Conservation (phyloP, 129 eudicot species). For the Kitagawia praeruptora region DNA sequence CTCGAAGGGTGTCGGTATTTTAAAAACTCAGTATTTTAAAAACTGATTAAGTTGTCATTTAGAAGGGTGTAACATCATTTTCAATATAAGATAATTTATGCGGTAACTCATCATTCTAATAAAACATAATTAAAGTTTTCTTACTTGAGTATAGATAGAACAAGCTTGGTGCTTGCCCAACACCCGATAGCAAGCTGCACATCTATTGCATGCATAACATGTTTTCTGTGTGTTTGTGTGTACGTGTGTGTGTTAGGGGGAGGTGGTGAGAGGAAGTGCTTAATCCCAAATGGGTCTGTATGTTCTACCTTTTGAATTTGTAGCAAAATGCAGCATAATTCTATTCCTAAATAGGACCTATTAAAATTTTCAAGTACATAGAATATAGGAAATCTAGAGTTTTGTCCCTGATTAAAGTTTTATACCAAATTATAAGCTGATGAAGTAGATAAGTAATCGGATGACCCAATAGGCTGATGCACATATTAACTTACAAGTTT, state of each 20-base stretch:
- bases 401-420: not conserved
- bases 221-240: not conserved
- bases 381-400: not conserved
- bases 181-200: not conserved
- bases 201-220: too few relatives aligned
- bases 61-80: not conserved
- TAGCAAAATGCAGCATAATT: not conserved
- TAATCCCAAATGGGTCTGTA: not conserved
- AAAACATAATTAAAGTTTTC: not conserved
- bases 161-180: not conserved
- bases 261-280: not conserved
- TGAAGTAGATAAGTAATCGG: not conserved
- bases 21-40: too few relatives aligned
- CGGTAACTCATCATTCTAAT: not conserved
- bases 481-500: not conserved
- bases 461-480: not conserved
- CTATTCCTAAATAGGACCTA: not conserved
- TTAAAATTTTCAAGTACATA: too few relatives aligned
- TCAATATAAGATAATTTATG: not conserved
- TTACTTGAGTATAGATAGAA: not conserved
- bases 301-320: not conserved
- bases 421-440: not conserved
- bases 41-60: not conserved
- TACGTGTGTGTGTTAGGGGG: not conserved
- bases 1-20: not conserved